Evolutionary conservation across 2,329 filamentous ascomycete genomes (phyloP).

Genomic region (Colletotrichum tropicale): DNA sequence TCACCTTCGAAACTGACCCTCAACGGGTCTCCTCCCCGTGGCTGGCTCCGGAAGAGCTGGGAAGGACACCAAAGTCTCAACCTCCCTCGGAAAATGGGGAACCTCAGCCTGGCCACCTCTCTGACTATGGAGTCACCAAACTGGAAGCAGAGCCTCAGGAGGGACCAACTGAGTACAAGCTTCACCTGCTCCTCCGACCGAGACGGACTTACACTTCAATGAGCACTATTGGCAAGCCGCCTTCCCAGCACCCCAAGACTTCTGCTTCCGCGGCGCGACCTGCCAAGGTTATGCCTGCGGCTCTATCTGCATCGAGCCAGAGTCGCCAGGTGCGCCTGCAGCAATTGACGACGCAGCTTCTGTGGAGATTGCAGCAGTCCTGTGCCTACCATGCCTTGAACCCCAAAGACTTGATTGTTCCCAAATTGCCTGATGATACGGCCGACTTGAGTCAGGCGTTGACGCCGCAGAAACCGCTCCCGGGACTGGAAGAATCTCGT

Average conservation of each 20-base stretch:
- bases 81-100: slow-evolving; percentile 25
- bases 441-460: slow-evolving; percentile 49
- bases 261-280: slow-evolving; percentile 26
- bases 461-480: slow-evolving; percentile 63
- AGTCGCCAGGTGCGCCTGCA: slow-evolving; percentile 84
- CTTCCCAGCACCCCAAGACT: slow-evolving; percentile 24
- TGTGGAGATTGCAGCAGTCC: slow-evolving; percentile 95
- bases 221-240: slow-evolving; percentile 58
- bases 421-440: slow-evolving; percentile 72
- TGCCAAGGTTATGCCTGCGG: neutral
- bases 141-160: slow-evolving; percentile 91
- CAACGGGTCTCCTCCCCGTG: slow-evolving; percentile 91
- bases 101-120: slow-evolving; percentile 47
- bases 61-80: slow-evolving; percentile 30
- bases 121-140: slow-evolving; percentile 72
- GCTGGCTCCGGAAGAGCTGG: slow-evolving; percentile 63
- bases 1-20: slow-evolving; percentile 90
- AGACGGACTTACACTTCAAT: slow-evolving; percentile 75
- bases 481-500: slow-evolving; percentile 89
- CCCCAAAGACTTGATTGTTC: slow-evolving; percentile 75
- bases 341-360: slow-evolving; percentile 89
- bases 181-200: slow-evolving; percentile 84
- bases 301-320: slow-evolving; percentile 57
- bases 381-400: slow-evolving; percentile 88
- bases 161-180: slow-evolving; percentile 94